These are phyloP conservation scores for Sporothrix inflata DNA, from an alignment of 2,329 filamentous ascomycete species.

Conservation along the genomic window DNA sequence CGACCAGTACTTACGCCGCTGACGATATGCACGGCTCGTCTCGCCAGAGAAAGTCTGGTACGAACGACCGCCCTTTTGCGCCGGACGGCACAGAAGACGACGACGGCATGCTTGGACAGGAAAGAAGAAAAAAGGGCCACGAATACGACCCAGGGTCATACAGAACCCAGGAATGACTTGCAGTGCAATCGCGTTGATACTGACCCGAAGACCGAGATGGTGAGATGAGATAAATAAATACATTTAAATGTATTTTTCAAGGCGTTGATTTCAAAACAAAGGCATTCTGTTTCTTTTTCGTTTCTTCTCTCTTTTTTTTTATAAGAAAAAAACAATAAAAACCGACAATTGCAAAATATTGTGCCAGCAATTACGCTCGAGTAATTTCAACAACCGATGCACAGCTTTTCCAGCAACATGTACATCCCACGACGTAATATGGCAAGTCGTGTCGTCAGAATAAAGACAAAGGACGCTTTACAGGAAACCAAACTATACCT, in stretches of 20 bases:
- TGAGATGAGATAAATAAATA: not conserved
- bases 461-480: no score
- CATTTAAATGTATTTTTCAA: not conserved
- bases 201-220: slow-evolving; percentile 6
- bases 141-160: not conserved
- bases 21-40: not conserved
- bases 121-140: not conserved
- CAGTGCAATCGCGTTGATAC: not conserved
- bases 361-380: no score
- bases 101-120: not conserved
- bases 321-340: no score
- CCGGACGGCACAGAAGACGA: slow-evolving; percentile 1
- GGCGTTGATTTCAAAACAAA: not conserved
- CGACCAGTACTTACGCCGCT: not conserved
- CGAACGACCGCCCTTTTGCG: not conserved
- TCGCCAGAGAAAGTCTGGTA: not conserved
- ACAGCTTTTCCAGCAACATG: no score
- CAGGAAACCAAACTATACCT: not conserved
- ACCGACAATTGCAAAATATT: no score
- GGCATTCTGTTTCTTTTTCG: not conserved
- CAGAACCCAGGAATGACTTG: not conserved
- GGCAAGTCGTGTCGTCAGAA: not conserved
- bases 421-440: not conserved
- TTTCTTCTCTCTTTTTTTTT: not conserved
- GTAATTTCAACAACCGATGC: no score